phyloP scores from a whole-genome alignment of 2,329 filamentous ascomycete species.

The Pyrenochaeta sp. region DNA sequence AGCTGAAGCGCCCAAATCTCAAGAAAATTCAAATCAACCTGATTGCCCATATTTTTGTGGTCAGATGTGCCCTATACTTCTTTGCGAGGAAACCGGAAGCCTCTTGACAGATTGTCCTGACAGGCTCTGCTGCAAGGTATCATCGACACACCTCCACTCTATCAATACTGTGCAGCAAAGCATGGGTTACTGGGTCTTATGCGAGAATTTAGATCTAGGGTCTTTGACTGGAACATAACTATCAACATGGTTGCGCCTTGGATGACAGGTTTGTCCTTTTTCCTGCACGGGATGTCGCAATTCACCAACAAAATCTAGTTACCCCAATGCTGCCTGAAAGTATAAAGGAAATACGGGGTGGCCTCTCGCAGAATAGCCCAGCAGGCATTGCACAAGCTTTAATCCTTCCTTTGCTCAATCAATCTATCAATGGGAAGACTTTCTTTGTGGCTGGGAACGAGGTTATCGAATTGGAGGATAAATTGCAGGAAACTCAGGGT shows the following conservation, averaged over 20 bases:
- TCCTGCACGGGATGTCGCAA: no score
- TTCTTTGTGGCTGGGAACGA: no score
- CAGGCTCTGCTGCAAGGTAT: conserved; percentile 14
- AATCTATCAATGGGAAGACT: no score
- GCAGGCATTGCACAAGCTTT: no score
- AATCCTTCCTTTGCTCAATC: no score
- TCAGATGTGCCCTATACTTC: conserved; percentile 13
- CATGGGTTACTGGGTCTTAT: conserved; percentile 12
- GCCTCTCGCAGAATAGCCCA: no score
- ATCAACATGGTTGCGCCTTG: conserved; percentile 17
- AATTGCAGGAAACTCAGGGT: no score
- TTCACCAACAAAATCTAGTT: no score
- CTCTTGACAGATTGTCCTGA: conserved; percentile 13
- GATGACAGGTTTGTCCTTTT: conserved; percentile 15
- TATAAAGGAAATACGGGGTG: no score
- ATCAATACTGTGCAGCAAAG: conserved; percentile 17
- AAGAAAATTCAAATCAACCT: conserved; percentile 16
- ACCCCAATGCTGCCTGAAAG: no score
- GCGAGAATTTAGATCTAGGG: conserved; percentile 5
- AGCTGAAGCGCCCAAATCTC: conserved; percentile 7
- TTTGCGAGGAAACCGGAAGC: not conserved
- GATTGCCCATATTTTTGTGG: conserved; percentile 7
- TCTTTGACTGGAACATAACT: conserved; percentile 4
- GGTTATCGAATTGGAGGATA: no score
- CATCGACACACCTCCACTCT: conserved; percentile 15